Conservation (phyloP, 768 basidiomycete species). For the Podaxis sp. region DNA sequence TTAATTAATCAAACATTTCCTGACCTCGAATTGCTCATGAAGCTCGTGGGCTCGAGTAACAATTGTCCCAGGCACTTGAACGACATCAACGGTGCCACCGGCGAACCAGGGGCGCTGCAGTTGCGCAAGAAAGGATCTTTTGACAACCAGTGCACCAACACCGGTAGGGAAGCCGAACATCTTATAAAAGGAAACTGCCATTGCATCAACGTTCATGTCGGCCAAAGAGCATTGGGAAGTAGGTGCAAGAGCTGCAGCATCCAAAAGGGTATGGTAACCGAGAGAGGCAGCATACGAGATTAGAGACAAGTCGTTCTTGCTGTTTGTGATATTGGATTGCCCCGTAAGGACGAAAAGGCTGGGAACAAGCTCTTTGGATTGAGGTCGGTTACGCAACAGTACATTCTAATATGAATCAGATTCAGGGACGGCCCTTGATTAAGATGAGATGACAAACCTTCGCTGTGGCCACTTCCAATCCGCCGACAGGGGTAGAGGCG, state of each 20-base stretch:
- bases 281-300: conserved; percentile 61
- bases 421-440: not conserved
- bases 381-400: conserved; percentile 49
- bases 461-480: conserved; percentile 54
- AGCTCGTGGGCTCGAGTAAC: conserved; percentile 56
- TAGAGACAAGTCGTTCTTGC: conserved; percentile 66
- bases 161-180: conserved; percentile 90
- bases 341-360: conserved; percentile 75
- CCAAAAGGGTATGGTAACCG: conserved; percentile 75
- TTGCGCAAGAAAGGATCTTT: conserved; percentile 58
- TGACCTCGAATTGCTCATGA: conserved; percentile 79
- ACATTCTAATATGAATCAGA: conserved; percentile 41
- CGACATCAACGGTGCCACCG: conserved; percentile 79
- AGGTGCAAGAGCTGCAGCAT: conserved; percentile 79
- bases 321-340: conserved; percentile 81
- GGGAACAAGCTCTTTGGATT: conserved; percentile 40
- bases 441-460: conserved; percentile 45
- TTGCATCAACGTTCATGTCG: conserved; percentile 71
- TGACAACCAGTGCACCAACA: conserved; percentile 75
- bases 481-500: conserved; percentile 59
- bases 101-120: conserved; percentile 82
- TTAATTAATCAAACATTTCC: not conserved
- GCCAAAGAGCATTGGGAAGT: conserved; percentile 66
- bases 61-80: conserved; percentile 75
- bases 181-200: conserved; percentile 85